Base-by-base conservation (phyloP, 2,329 filamentous ascomycete genomes). In the Fusarium veterinarium region DNA sequence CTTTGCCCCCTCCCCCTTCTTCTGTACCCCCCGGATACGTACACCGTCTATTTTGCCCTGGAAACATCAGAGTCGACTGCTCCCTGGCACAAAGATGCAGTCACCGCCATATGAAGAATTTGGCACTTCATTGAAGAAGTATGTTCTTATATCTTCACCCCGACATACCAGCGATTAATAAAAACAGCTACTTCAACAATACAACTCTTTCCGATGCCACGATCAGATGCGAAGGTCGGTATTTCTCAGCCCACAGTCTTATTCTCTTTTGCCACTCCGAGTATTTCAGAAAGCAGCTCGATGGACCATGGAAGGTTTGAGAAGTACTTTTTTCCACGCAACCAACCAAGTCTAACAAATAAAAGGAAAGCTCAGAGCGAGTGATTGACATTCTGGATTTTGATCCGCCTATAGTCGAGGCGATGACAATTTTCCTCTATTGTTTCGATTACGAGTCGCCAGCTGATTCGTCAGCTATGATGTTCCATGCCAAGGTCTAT, bases 221-320 rank as follows among this genome's bases (percentile, higher is more conserved):
- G 2, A 55, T 72, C 6, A 35, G 25, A 17, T 72, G 64, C 8
- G 14, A 45, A 1, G 59, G 31, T 0, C n/a, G 1, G 1, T 23
- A 17, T 0, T 69, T 64, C 11, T 23, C 62, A 1, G 55, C 46
- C 6, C 68, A 72, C 6, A 37, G 59, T 14, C 14, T 72, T 0
- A n/a, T 69, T 2, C 20, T 72, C 0, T 72, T 12, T 0, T 46
- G 41, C 13, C 68, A 64, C 17, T 72, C 63, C 0, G 10, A 64
- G 0, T 72, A 60, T 9, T 72, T 72, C 1, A 1, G 0, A 0
- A 72, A 53, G 2, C 42, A 68, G 13, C 12, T 72, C 0, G 19
- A 33, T 9, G 68, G 69, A 1, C 52, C 45, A 3, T 69, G 67
- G 64, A 69, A 64, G 52, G 64, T 68, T 45, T 2, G 20, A 33